Conservation (phyloP, 1,284 basidiomycete species). For the Sporisorium sorghi region DNA sequence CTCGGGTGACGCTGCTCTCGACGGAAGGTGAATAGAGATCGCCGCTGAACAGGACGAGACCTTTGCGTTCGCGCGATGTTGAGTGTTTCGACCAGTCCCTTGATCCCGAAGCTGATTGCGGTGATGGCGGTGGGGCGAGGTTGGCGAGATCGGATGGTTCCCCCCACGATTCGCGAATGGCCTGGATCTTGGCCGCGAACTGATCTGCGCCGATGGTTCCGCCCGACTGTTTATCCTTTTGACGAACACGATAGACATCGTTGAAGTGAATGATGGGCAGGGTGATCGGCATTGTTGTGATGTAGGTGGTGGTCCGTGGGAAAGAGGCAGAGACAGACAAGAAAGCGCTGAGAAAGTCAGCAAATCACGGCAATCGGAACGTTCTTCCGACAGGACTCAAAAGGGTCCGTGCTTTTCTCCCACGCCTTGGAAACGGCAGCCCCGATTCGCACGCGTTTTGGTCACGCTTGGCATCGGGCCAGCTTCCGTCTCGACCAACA, state of each 20-base stretch:
- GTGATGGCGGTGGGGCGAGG: constrained; percentile 22
- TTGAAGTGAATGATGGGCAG: constrained; percentile 64
- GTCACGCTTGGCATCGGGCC: constrained; percentile 4
- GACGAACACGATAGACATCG: constrained; percentile 62
- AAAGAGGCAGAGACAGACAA: too few species aligned
- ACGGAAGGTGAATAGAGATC: constrained; percentile 80
- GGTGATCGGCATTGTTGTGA: constrained; percentile 28
- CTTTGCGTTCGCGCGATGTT: constrained; percentile 67
- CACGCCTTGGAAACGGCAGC: not conserved
- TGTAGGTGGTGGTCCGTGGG: not conserved
- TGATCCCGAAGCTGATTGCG: constrained; percentile 9
- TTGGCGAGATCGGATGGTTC: constrained; percentile 39
- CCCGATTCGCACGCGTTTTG: constrained; percentile 22
- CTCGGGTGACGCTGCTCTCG: constrained; percentile 86
- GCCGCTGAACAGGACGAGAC: constrained; percentile 86
- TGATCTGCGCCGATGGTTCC: constrained; percentile 69
- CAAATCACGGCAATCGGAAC: constrained; percentile 16
- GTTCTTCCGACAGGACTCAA: not conserved
- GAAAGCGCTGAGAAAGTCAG: not conserved
- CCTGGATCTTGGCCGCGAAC: constrained; percentile 70
- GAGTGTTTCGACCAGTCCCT: constrained; percentile 33
- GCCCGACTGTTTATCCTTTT: constrained; percentile 37
- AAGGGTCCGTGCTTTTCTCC: constrained; percentile 30
- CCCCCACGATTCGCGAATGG: constrained; percentile 54
- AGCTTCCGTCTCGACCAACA: not conserved